Evolutionary conservation across 352 stramenopile genomes (phyloP).

Genomic region (Saprolegnia parasitica): DNA sequence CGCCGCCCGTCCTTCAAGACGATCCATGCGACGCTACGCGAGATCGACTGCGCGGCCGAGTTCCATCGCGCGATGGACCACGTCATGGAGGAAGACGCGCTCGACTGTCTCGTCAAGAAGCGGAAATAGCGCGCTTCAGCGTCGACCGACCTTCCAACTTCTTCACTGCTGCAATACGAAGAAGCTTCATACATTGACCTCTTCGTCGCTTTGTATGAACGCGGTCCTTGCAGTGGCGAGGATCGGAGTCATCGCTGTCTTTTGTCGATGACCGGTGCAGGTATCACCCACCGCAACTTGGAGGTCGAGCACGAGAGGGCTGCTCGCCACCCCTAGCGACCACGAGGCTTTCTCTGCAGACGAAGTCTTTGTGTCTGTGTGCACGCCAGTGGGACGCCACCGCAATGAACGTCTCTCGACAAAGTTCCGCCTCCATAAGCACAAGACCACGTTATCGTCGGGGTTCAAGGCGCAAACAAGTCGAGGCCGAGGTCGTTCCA

Average conservation of each 20-base stretch:
- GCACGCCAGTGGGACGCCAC: too few relatives aligned
- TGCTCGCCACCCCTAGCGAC: too few relatives aligned
- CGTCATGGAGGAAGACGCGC: slow-evolving; percentile 48
- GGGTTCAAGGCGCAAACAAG: slow-evolving; percentile 36
- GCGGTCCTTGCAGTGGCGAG: too few relatives aligned
- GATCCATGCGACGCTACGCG: slow-evolving; percentile 43
- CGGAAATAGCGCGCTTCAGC: slow-evolving; percentile 27
- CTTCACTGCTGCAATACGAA: slow-evolving; percentile 18
- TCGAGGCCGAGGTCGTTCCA: slow-evolving; percentile 80
- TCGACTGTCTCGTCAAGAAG: slow-evolving; percentile 48
- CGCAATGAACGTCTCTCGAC: too few relatives aligned
- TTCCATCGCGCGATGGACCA: slow-evolving; percentile 37
- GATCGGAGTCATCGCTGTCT: too few relatives aligned
- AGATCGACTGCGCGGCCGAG: slow-evolving; percentile 34
- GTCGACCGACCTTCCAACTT: not conserved
- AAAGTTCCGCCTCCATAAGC: not conserved
- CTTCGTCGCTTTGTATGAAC: too few relatives aligned
- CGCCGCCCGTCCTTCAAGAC: slow-evolving; percentile 34
- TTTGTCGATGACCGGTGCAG: too few relatives aligned
- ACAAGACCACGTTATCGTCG: slow-evolving; percentile 1
- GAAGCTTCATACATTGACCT: slow-evolving; percentile 31
- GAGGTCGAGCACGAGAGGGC: too few relatives aligned
- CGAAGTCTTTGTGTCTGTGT: too few relatives aligned
- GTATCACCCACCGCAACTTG: too few relatives aligned
- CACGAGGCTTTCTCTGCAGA: too few relatives aligned